Evolutionary conservation across 2,329 filamentous ascomycete species (phyloP).

Genomic region (Xylariomycetidae sp.): DNA sequence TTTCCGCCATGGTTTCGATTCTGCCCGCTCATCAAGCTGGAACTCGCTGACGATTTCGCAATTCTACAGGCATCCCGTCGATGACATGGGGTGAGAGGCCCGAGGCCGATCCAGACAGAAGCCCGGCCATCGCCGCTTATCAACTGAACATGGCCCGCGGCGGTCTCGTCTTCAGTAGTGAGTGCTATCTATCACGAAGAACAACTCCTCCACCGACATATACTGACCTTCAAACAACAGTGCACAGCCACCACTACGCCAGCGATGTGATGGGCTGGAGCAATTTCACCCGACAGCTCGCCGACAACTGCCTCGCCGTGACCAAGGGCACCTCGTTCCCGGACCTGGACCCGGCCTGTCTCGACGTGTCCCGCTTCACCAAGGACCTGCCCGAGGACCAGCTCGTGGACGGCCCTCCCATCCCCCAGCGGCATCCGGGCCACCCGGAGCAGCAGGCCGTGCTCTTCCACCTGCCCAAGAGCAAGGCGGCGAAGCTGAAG

Average conservation of each 20-base stretch:
- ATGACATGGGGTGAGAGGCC: constrained; percentile 37
- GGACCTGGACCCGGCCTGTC: constrained; percentile 29
- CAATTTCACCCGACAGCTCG: constrained; percentile 32
- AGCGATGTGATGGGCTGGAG: constrained; percentile 40
- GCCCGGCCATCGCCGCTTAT: constrained; percentile 31
- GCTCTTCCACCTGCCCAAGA: constrained; percentile 39
- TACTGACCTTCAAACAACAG: too few relatives aligned
- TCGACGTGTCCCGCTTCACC: constrained; percentile 31
- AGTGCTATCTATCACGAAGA: too few relatives aligned
- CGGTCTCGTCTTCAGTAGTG: constrained; percentile 36
- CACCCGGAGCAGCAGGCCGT: constrained; percentile 21
- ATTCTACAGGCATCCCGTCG: too few relatives aligned
- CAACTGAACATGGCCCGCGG: constrained; percentile 38
- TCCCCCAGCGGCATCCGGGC: constrained; percentile 23
- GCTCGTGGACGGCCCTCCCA: constrained; percentile 27
- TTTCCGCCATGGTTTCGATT: too few relatives aligned
- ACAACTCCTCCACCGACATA: too few relatives aligned
- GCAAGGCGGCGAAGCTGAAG: constrained; percentile 37
- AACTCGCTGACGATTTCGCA: too few relatives aligned
- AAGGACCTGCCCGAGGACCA: constrained; percentile 22
- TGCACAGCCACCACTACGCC: constrained; percentile 38
- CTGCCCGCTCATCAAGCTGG: too few relatives aligned
- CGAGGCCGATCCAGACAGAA: constrained; percentile 30
- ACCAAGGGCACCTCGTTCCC: constrained; percentile 26
- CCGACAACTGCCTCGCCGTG: constrained; percentile 36